phyloP scores from a whole-genome alignment of 352 stramenopile genomes.

The Pythium brassicae region DNA sequence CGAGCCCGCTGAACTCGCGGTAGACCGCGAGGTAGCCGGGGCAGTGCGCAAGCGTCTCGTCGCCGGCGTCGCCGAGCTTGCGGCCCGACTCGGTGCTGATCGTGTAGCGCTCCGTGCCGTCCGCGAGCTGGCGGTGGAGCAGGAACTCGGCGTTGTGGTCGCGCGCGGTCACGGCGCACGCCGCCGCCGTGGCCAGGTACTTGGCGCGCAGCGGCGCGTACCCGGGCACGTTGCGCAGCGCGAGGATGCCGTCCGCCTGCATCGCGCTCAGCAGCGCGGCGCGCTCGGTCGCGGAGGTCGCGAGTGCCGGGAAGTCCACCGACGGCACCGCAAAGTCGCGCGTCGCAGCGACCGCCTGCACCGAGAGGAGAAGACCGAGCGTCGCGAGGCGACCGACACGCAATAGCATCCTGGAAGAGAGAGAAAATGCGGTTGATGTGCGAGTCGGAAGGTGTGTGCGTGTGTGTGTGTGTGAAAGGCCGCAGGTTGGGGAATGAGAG shows the following conservation, averaged over 20 bases:
- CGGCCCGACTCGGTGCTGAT: slow-evolving; percentile 63
- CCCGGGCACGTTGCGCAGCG: slow-evolving; percentile 64
- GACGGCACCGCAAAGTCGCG: slow-evolving; percentile 45
- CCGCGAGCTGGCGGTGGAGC: slow-evolving; percentile 54
- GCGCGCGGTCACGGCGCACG: slow-evolving; percentile 50
- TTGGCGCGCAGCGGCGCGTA: slow-evolving; percentile 42
- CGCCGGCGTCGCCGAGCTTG: slow-evolving; percentile 28
- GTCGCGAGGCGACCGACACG: background rate
- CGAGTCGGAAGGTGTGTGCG: background rate
- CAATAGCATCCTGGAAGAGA: no score
- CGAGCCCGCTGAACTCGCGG: slow-evolving; percentile 45
- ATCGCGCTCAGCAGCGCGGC: slow-evolving; percentile 44
- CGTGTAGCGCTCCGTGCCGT: slow-evolving; percentile 71
- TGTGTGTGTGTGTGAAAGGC: no score
- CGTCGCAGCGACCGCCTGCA: background rate
- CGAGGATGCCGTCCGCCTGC: slow-evolving; percentile 68
- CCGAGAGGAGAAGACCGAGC: background rate
- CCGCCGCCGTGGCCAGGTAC: slow-evolving; percentile 54
- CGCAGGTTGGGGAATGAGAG: no score
- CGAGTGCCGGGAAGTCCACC: slow-evolving; percentile 54
- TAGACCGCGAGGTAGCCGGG: slow-evolving; percentile 52
- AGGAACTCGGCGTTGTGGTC: slow-evolving; percentile 55
- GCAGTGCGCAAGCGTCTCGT: slow-evolving; percentile 41
- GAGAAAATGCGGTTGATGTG: no score
- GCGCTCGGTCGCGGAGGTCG: slow-evolving; percentile 8